Conservation (phyloP, 176 grass and related monocot genomes). For the Aechmea fasciata region DNA sequence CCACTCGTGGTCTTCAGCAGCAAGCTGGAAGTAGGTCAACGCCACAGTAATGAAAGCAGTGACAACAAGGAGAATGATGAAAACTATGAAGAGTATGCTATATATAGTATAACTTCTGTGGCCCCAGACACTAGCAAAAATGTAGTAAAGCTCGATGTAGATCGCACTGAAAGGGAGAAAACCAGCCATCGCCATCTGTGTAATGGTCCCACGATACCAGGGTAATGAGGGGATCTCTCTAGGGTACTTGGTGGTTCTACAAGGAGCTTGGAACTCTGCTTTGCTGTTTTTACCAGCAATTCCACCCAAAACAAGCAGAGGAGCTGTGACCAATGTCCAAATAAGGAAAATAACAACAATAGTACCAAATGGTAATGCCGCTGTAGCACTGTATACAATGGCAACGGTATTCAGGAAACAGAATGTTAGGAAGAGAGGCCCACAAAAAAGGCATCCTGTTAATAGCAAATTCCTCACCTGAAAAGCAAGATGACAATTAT, state of each 20-base stretch:
- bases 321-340: slow-evolving; percentile 91
- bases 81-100: slow-evolving; percentile 97
- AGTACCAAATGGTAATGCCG: slow-evolving; percentile 85
- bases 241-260: slow-evolving; percentile 85
- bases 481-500: slow-evolving; percentile 13
- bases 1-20: slow-evolving; percentile 98
- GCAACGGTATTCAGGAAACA: slow-evolving; percentile 97
- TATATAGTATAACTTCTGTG: slow-evolving; percentile 98
- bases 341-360: slow-evolving; percentile 96
- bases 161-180: slow-evolving; percentile 97
- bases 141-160: slow-evolving; percentile 98
- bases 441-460: slow-evolving; percentile 85
- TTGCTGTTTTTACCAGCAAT: slow-evolving; percentile 97
- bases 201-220: slow-evolving; percentile 68
- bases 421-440: slow-evolving; percentile 89
- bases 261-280: slow-evolving; percentile 82
- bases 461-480: slow-evolving; percentile 96
- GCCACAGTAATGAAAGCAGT: slow-evolving; percentile 96
- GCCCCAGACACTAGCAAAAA: slow-evolving; percentile 98
- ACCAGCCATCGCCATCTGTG: slow-evolving; percentile 96
- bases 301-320: slow-evolving; percentile 89
- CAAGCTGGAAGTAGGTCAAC: slow-evolving; percentile 97
- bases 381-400: slow-evolving; percentile 89
- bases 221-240: slow-evolving; percentile 83
- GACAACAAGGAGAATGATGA: slow-evolving; percentile 85